phyloP scores from a whole-genome alignment of 805 yeast genomes.

The Zygosaccharomyces kombuchaensis region DNA sequence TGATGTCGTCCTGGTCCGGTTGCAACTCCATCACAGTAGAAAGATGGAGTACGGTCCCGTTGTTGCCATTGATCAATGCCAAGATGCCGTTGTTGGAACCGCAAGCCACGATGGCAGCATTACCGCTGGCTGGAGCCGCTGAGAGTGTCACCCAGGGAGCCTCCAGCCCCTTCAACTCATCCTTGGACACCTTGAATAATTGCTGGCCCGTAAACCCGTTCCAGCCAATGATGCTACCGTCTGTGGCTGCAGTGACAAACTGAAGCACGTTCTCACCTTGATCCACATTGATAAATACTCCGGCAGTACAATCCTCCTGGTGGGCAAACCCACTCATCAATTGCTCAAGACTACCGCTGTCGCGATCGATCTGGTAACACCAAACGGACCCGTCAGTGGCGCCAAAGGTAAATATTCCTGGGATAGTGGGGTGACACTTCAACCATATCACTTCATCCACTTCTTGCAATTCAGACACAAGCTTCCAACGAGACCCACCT shows the following conservation, averaged over 20 bases:
- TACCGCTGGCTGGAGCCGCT: conserved; percentile 35
- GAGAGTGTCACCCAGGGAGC: conserved; percentile 87
- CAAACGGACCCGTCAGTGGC: conserved; percentile 91
- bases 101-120: conserved; percentile 56
- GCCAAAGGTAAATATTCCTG: conserved; percentile 80
- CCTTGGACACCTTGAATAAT: conserved; percentile 59
- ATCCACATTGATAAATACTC: conserved; percentile 61
- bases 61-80: conserved; percentile 68
- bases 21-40: conserved; percentile 60
- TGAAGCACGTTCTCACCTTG: conserved; percentile 54
- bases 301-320: conserved; percentile 73
- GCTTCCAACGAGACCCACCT: conserved; percentile 80
- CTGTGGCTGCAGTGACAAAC: conserved; percentile 75
- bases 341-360: conserved; percentile 53
- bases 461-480: conserved; percentile 68
- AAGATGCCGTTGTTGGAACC: conserved; percentile 89
- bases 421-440: conserved; percentile 68
- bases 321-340: conserved; percentile 79
- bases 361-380: conserved; percentile 69
- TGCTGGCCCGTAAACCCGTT: conserved; percentile 74
- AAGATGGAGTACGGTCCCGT: conserved; percentile 64
- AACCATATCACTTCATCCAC: conserved; percentile 90
- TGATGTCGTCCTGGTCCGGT: conserved; percentile 53
- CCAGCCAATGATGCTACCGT: conserved; percentile 85
- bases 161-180: conserved; percentile 64